phyloP scores from a whole-genome alignment of 2,329 filamentous ascomycete species.

The Neospermospora avenae region DNA sequence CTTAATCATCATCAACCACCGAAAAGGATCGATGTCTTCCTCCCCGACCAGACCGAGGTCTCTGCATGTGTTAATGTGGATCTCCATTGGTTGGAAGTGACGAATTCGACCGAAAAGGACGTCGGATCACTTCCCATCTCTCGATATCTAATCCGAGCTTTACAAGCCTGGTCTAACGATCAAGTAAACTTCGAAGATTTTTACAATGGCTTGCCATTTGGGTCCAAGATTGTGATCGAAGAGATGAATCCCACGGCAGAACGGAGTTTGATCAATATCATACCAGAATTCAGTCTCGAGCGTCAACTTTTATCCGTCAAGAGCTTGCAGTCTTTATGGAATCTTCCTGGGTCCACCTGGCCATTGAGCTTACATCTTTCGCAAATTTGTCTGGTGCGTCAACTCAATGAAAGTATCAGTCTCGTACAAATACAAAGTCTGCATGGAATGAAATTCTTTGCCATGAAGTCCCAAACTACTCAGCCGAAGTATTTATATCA shows the following conservation, averaged over 20 bases:
- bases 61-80: neutral
- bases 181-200: slow-evolving; percentile 27
- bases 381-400: slow-evolving; percentile 47
- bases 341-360: slow-evolving; percentile 20
- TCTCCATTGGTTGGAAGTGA: neutral
- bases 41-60: slow-evolving; percentile 28
- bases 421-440: slow-evolving; percentile 38
- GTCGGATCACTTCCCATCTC: slow-evolving; percentile 35
- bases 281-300: slow-evolving; percentile 52
- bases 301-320: slow-evolving; percentile 46
- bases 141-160: slow-evolving; percentile 50
- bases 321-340: slow-evolving; percentile 44
- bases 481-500: slow-evolving; percentile 60
- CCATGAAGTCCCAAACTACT: slow-evolving; percentile 57
- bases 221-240: slow-evolving; percentile 53
- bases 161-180: slow-evolving; percentile 49
- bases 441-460: slow-evolving; percentile 39
- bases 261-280: slow-evolving; percentile 46
- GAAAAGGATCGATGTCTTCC: slow-evolving; percentile 56
- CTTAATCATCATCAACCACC: slow-evolving; percentile 42
- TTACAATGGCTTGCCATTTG: slow-evolving; percentile 52
- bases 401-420: slow-evolving; percentile 59
- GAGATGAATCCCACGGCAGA: slow-evolving; percentile 47
- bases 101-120: slow-evolving; percentile 38
- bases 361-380: slow-evolving; percentile 43